phyloP scores from a whole-genome alignment of 176 grass and related monocot genomes.

The Rhipidocladum racemiflorum region DNA sequence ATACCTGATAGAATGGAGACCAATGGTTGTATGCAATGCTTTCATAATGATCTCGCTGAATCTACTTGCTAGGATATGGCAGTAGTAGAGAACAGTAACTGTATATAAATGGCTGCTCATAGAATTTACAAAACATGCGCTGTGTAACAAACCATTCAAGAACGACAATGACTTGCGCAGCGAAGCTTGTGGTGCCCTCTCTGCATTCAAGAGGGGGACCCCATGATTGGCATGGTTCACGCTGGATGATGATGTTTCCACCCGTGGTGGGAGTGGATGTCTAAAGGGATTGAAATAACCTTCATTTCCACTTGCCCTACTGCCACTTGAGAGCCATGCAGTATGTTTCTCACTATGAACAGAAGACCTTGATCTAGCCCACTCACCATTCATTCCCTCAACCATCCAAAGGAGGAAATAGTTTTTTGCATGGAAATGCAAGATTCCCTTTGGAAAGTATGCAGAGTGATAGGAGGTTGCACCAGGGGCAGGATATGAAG shows the following conservation, averaged over 20 bases:
- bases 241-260: conserved; percentile 22
- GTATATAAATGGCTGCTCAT: too few relatives aligned
- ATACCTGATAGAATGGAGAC: too few relatives aligned
- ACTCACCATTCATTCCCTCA: conserved; percentile 72
- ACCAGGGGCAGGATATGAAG: conserved; percentile 80
- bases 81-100: too few relatives aligned
- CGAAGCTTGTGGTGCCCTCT: conserved; percentile 61
- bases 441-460: conserved; percentile 76
- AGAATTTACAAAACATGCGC: too few relatives aligned
- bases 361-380: conserved; percentile 31
- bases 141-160: too few relatives aligned
- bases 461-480: conserved; percentile 58
- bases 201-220: conserved; percentile 35
- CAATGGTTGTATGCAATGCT: too few relatives aligned
- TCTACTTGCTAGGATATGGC: too few relatives aligned
- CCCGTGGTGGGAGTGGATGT: conserved; percentile 5
- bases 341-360: conserved; percentile 22
- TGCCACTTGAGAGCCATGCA: conserved; percentile 49
- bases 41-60: too few relatives aligned
- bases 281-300: conserved; percentile 21
- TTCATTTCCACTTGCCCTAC: conserved; percentile 30
- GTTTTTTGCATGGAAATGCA: conserved; percentile 74
- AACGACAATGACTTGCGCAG: conserved; percentile 60
- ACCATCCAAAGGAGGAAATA: conserved; percentile 96
- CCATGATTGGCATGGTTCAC: conserved; percentile 21